phyloP scores from a whole-genome alignment of 1,139 yeast genomes.

The Hyphopichia burtonii region DNA sequence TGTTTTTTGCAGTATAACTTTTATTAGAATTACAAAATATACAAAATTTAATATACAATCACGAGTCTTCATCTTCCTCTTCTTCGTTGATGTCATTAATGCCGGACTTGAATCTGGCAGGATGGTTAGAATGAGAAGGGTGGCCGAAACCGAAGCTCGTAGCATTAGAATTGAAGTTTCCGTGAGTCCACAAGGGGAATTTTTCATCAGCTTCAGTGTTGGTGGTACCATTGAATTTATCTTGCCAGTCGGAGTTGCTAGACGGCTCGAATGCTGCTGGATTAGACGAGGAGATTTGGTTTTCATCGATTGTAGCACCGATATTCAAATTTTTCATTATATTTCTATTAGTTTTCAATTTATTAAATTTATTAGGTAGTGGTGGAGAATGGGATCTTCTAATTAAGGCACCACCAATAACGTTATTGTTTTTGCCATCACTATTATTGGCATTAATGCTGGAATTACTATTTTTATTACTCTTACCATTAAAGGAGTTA shows the following conservation, averaged over 20 bases:
- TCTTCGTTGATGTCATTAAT: conserved; percentile 15
- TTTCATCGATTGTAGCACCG: conserved; percentile 1
- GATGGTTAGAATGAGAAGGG: neutral
- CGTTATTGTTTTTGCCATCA: neutral
- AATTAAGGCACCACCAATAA: conserved; percentile 7
- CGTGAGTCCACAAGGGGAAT: neutral
- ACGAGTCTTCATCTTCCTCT: conserved; percentile 18
- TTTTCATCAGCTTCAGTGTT: neutral
- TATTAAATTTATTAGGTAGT: conserved; percentile 23
- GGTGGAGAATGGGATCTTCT: conserved; percentile 38
- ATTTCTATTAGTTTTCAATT: conserved; percentile 1
- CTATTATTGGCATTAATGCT: conserved; percentile 3
- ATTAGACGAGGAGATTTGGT: conserved; percentile 9
- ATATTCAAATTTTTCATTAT: neutral
- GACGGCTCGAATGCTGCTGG: conserved; percentile 7
- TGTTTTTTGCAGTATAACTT: too few relatives aligned
- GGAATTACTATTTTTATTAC: neutral
- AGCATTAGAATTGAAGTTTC: neutral
- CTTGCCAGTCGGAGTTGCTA: neutral
- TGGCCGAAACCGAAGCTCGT: neutral
- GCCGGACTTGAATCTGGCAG: conserved; percentile 1
- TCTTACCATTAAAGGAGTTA: neutral
- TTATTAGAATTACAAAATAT: too few relatives aligned
- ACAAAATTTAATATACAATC: neutral
- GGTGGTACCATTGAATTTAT: neutral